Conservation (phyloP, 225 moss, liverwort and hornwort genomes). For the Polytrichum formosum region DNA sequence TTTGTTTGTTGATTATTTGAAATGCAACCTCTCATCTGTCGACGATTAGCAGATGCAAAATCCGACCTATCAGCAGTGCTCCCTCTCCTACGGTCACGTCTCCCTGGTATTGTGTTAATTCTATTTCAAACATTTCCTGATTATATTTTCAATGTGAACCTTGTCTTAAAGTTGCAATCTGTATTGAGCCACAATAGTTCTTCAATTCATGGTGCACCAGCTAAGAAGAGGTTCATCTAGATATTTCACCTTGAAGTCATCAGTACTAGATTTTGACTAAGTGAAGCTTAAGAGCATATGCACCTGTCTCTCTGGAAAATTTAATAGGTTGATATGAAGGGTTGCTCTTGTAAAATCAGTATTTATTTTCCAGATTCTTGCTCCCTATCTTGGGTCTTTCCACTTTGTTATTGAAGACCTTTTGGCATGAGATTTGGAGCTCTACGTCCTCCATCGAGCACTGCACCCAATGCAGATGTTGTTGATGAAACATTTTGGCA, state of each 20-base stretch:
- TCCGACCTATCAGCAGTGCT: constrained; percentile 76
- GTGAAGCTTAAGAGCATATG: not conserved
- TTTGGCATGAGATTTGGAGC: constrained; percentile 55
- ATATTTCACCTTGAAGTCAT: no score
- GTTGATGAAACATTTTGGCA: constrained; percentile 93
- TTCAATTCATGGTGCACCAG: no score
- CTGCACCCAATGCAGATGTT: constrained; percentile 52
- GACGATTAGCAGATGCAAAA: constrained; percentile 84
- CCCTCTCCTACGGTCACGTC: constrained; percentile 75
- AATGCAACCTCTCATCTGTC: constrained; percentile 58
- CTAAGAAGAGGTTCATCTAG: no score
- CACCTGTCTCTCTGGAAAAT: no score
- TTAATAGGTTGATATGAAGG: no score
- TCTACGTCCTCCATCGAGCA: constrained; percentile 72
- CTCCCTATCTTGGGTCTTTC: no score
- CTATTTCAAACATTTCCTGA: no score
- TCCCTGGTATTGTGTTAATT: constrained; percentile 57
- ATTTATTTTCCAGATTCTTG: no score
- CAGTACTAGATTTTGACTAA: not conserved
- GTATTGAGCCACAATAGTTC: no score
- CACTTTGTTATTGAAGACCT: not conserved
- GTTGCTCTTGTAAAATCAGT: no score
- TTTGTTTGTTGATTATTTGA: constrained; percentile 12
- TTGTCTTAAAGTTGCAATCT: no score
- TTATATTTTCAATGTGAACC: no score